These are phyloP conservation scores for Oxyria digyna DNA, from an alignment of 148 eudicot species.

Conservation along the genomic window DNA sequence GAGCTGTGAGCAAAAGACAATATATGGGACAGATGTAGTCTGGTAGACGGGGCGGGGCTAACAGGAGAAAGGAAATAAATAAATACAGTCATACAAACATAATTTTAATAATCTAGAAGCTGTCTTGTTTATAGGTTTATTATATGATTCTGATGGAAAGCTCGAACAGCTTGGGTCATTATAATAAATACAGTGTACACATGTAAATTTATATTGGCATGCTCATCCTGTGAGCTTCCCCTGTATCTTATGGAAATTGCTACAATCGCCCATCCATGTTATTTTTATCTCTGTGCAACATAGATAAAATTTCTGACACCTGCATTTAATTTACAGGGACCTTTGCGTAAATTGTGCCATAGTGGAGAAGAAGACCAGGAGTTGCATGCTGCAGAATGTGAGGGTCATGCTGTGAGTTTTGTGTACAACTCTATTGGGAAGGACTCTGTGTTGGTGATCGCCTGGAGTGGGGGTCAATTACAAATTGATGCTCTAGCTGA, in stretches of 20 bases:
- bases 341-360: constrained; percentile 55
- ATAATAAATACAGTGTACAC: background rate
- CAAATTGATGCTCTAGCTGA: constrained; percentile 94
- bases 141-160: no score
- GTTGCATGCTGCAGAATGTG: constrained; percentile 32
- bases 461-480: constrained; percentile 88
- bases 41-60: background rate
- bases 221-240: no score
- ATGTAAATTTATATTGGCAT: no score
- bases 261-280: background rate
- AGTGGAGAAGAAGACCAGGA: constrained; percentile 29
- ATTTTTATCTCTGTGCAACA: background rate
- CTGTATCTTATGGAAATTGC: background rate
- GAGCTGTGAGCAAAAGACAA: background rate
- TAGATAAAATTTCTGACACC: background rate
- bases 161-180: background rate
- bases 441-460: constrained; percentile 75
- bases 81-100: background rate
- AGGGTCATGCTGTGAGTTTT: constrained; percentile 77
- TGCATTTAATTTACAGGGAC: constrained; percentile 44
- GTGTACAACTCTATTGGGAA: constrained; percentile 65
- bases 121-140: background rate
- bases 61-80: background rate
- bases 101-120: background rate
- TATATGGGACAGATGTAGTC: background rate